Percentiles rank a stretch among this genome's conserved stretches.
These are phyloP conservation scores for Rhodosporidiobolus sp. DNA, from an alignment of 768 basidiomycete species.

Conservation along the genomic window DNA sequence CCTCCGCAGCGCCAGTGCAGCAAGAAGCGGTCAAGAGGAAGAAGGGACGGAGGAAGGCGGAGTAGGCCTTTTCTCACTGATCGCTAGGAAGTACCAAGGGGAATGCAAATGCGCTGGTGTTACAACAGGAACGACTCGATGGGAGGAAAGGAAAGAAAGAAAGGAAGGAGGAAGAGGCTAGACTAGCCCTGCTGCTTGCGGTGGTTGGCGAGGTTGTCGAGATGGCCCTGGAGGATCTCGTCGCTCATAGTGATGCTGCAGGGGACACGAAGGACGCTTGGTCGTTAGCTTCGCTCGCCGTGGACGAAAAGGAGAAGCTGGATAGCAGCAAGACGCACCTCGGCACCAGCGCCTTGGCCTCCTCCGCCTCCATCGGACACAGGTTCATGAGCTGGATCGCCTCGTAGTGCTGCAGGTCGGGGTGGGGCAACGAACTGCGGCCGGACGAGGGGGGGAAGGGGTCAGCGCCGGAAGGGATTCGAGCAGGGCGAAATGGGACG, in stretches of 20 bases:
- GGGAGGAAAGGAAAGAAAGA: not conserved
- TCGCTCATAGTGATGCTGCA: slow-evolving; percentile 79
- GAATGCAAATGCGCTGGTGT: not conserved
- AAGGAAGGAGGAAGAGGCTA: not conserved
- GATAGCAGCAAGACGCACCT: slow-evolving; percentile 56
- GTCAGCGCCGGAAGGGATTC: no score
- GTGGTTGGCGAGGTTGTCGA: slow-evolving; percentile 86
- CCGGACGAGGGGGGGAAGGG: not conserved
- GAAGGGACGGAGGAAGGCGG: not conserved
- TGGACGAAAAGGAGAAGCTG: not conserved
- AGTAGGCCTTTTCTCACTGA: not conserved
- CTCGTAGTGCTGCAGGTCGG: slow-evolving; percentile 80
- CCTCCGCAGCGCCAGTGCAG: not conserved
- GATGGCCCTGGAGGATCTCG: slow-evolving; percentile 71
- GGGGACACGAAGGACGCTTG: not conserved
- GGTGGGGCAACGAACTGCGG: not conserved
- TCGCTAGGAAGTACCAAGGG: no score
- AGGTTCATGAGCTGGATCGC: slow-evolving; percentile 88
- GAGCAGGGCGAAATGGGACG: not conserved
- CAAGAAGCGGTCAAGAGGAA: no score
- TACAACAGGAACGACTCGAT: not conserved
- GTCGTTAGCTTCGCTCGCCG: no score
- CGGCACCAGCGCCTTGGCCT: slow-evolving; percentile 85
- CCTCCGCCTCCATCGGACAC: slow-evolving; percentile 80
- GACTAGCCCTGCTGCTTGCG: slow-evolving; percentile 67